Evolutionary conservation across 2,329 filamentous ascomycete genomes (phyloP).

Genomic region (Verticillium klebahnii): DNA sequence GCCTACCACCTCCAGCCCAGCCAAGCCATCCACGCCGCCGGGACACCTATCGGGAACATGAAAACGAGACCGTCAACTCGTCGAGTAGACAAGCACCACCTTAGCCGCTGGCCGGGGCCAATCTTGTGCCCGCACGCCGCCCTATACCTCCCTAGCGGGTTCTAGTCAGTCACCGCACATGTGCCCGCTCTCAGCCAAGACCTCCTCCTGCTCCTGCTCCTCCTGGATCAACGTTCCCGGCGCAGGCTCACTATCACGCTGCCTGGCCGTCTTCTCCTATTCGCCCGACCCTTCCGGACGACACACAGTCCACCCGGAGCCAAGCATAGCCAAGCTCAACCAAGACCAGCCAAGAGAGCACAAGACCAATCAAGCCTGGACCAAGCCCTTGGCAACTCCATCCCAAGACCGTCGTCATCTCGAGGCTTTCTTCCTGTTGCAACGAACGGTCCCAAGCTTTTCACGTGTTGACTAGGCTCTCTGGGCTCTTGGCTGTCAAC

Average conservation of each 20-base stretch:
- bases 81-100: not conserved
- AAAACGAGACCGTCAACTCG: not conserved
- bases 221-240: not conserved
- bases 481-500: not conserved
- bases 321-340: not conserved
- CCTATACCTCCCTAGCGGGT: not conserved
- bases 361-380: not conserved
- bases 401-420: not conserved
- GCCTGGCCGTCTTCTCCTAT: not conserved
- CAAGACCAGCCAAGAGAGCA: not conserved
- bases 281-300: not conserved
- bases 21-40: not conserved
- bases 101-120: too few species aligned
- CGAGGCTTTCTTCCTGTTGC: not conserved
- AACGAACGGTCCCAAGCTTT: not conserved
- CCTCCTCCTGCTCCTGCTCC: not conserved
- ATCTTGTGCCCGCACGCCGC: not conserved
- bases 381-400: not conserved
- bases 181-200: not conserved
- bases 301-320: not conserved
- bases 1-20: not conserved
- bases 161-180: not conserved
- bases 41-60: not conserved
- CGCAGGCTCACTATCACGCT: not conserved
- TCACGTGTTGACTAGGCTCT: not conserved